These are phyloP conservation scores for Ambrosia hybrid DNA, from an alignment of 140 eudicot species.

Conservation along the genomic window DNA sequence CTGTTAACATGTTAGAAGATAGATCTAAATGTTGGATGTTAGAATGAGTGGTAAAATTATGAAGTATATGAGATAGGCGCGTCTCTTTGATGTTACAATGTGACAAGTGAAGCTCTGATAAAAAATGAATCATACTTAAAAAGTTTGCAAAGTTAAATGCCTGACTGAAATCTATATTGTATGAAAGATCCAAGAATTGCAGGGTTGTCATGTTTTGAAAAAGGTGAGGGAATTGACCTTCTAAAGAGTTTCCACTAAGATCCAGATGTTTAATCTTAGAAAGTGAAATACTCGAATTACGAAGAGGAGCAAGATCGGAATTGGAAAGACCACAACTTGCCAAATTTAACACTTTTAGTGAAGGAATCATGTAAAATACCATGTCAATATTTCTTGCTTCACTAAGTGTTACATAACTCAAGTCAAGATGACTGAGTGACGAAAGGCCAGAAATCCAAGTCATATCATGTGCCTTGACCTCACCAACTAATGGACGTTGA, in stretches of 20 bases:
- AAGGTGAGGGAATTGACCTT: background rate
- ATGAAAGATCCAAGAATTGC: background rate
- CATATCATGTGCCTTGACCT: background rate
- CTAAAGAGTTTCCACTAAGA: background rate
- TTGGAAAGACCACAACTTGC: background rate
- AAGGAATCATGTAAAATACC: slow-evolving; percentile 4
- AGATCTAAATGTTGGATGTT: slow-evolving; percentile 6
- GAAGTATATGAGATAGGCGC: background rate
- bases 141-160: background rate
- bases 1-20: too few relatives aligned
- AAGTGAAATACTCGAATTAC: background rate
- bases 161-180: background rate
- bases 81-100: background rate
- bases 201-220: slow-evolving; percentile 7
- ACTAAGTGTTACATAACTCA: background rate
- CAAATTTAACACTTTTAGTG: background rate
- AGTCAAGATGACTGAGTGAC: background rate
- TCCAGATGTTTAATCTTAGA: background rate
- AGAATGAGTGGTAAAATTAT: background rate
- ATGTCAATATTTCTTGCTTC: background rate
- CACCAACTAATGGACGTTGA: background rate
- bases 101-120: background rate
- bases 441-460: background rate
- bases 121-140: background rate
- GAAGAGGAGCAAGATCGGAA: background rate